Percentiles rank a stretch among this genome's conserved stretches.
Evolutionary conservation across 2,329 filamentous ascomycete genomes (phyloP).

Genomic region (Beauveria brongniartii): DNA sequence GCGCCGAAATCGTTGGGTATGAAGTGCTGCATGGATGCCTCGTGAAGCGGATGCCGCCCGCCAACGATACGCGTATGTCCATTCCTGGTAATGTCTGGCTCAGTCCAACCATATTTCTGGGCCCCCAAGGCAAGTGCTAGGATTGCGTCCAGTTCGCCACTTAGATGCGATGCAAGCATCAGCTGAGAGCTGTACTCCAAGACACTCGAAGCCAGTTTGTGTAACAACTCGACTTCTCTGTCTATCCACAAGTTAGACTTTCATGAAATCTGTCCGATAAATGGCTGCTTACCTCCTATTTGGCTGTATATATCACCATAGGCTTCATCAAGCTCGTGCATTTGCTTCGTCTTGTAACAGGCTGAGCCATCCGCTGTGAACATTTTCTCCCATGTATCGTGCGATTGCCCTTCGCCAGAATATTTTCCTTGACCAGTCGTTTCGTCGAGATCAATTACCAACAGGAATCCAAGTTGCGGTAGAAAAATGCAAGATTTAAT

Average conservation of each 20-base stretch:
- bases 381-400: constrained; percentile 65
- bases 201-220: constrained; percentile 63
- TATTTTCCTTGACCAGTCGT: constrained; percentile 52
- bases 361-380: constrained; percentile 63
- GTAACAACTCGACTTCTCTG: constrained; percentile 80
- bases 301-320: constrained; percentile 79
- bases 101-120: constrained; percentile 59
- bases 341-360: constrained; percentile 81
- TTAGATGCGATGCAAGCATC: constrained; percentile 62
- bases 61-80: constrained; percentile 66
- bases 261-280: background rate
- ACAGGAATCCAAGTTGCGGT: constrained; percentile 85
- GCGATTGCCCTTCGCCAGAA: constrained; percentile 46
- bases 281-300: constrained; percentile 59
- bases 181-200: constrained; percentile 62
- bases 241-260: constrained; percentile 41
- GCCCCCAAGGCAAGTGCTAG: constrained; percentile 75
- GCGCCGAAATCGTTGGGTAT: constrained; percentile 76
- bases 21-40: constrained; percentile 71
- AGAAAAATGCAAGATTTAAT: constrained; percentile 77
- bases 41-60: constrained; percentile 84
- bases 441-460: constrained; percentile 52
- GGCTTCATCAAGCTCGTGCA: constrained; percentile 70
- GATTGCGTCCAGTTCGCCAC: constrained; percentile 80
- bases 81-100: constrained; percentile 59